phyloP scores from a whole-genome alignment of 805 yeast genomes.

The Wickerhamiella australiensis region DNA sequence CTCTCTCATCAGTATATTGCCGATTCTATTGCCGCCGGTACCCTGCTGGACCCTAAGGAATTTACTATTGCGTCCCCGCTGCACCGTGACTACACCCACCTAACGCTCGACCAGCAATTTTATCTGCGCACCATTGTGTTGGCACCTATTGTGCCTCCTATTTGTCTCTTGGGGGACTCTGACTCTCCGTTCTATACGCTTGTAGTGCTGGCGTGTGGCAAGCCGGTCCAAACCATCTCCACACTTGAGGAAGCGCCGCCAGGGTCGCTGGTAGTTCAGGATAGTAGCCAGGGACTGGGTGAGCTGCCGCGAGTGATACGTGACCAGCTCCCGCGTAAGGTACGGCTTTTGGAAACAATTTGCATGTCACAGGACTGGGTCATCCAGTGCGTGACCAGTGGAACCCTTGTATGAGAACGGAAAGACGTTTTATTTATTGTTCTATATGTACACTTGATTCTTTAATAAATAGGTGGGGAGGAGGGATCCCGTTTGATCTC shows the following conservation, averaged over 20 bases:
- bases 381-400: not conserved
- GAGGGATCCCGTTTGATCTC: too few relatives aligned
- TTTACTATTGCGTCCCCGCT: slow-evolving; percentile 54
- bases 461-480: not conserved
- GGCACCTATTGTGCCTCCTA: slow-evolving; percentile 17
- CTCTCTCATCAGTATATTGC: slow-evolving; percentile 45
- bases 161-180: slow-evolving; percentile 17
- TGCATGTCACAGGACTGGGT: slow-evolving; percentile 4
- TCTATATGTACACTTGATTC: not conserved
- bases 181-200: not conserved
- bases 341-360: not conserved
- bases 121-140: slow-evolving; percentile 17
- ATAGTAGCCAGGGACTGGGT: not conserved
- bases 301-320: not conserved
- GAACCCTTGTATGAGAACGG: not conserved
- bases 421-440: not conserved
- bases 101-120: slow-evolving; percentile 22
- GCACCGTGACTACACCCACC: slow-evolving; percentile 33
- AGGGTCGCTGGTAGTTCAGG: not conserved
- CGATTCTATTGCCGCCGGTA: slow-evolving; percentile 34
- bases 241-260: not conserved
- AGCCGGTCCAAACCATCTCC: not conserved
- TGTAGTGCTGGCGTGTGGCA: not conserved
- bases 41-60: slow-evolving; percentile 25
- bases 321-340: slow-evolving; percentile 2